Percentiles rank a stretch among this genome's conserved stretches.
Conservation (phyloP, 176 grass and related monocot species). For the Phyllostachys edulis region DNA sequence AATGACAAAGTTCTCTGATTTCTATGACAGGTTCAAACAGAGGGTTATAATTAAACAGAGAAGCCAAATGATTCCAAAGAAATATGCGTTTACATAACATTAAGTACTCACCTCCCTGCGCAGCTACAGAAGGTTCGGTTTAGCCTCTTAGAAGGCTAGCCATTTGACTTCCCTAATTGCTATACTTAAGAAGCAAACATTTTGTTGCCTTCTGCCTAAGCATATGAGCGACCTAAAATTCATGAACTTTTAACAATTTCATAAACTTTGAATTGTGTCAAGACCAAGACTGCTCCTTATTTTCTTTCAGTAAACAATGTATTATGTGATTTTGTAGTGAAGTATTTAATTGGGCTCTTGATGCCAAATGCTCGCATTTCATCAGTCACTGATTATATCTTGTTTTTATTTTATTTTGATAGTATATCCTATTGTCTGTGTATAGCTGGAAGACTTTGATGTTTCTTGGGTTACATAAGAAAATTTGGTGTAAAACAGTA, state of each 20-base stretch:
- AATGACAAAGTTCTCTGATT: conserved; percentile 23
- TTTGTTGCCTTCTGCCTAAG: not conserved
- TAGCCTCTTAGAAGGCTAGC: not conserved
- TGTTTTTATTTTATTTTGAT: not conserved
- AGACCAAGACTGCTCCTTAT: not conserved
- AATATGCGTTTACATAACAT: not conserved
- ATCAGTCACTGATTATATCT: not conserved
- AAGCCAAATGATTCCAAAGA: conserved; percentile 37
- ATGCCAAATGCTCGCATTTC: not conserved
- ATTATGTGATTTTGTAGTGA: not conserved
- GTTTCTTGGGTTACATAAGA: not conserved
- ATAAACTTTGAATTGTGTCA: not conserved
- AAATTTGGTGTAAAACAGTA: not conserved
- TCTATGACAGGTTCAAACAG: not conserved
- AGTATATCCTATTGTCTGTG: not conserved
- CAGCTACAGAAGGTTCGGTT: conserved; percentile 26
- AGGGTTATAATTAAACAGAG: conserved; percentile 27
- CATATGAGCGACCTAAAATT: not conserved
- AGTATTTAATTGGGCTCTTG: not conserved
- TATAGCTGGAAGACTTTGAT: not conserved
- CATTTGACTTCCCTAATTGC: too few relatives aligned
- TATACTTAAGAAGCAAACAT: not conserved
- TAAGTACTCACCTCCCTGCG: conserved; percentile 8
- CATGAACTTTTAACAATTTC: too few relatives aligned
- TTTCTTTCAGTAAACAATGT: not conserved